These are phyloP conservation scores for Eucalyptus erythrocorys DNA, from an alignment of 345 rosid genomes.

Conservation along the genomic window DNA sequence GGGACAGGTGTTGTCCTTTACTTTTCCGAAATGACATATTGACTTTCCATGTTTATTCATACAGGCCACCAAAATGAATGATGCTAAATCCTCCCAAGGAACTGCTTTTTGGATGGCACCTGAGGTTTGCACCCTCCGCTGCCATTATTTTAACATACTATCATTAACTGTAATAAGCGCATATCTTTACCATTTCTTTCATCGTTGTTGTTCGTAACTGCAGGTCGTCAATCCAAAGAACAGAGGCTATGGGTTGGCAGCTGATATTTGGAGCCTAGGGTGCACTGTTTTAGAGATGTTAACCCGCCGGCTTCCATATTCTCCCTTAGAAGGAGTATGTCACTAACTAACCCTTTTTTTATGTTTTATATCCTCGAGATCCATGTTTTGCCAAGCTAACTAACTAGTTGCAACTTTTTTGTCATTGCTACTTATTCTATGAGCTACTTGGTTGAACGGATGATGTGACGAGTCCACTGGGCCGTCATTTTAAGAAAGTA, in stretches of 20 bases:
- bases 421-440: not conserved
- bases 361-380: not conserved
- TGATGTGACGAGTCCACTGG: not conserved
- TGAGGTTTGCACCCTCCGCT: constrained; percentile 40
- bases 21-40: not conserved
- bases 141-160: not conserved
- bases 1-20: not conserved
- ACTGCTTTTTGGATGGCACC: constrained; percentile 97
- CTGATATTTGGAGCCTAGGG: constrained; percentile 94
- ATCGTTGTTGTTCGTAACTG: not conserved
- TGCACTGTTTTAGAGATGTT: constrained; percentile 89
- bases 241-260: constrained; percentile 56
- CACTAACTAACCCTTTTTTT: not conserved
- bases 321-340: constrained; percentile 50
- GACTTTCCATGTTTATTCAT: not conserved
- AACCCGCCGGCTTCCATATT: constrained; percentile 53
- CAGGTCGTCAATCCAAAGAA: constrained; percentile 58
- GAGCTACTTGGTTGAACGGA: not conserved
- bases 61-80: constrained; percentile 4
- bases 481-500: not conserved
- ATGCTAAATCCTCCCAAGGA: constrained; percentile 63
- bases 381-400: not conserved
- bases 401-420: not conserved
- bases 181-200: not conserved
- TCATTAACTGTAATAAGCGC: not conserved